These are phyloP conservation scores for Globisporangium canariense DNA, from an alignment of 352 stramenopile genomes.

Conservation along the genomic window DNA sequence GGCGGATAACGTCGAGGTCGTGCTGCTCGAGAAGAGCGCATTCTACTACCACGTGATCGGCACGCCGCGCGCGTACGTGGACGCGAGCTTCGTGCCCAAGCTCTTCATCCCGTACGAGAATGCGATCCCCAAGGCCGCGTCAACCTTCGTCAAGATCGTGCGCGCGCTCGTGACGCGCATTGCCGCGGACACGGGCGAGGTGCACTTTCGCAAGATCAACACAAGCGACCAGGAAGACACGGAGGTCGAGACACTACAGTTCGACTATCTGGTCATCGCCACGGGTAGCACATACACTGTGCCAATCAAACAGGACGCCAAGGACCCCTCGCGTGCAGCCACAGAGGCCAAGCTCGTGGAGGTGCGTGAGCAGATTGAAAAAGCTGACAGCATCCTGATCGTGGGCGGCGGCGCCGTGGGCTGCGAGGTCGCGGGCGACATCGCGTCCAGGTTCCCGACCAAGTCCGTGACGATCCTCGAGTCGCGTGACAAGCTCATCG, in stretches of 20 bases:
- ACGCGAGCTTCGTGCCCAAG: conserved; percentile 41
- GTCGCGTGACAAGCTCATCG: conserved; percentile 25
- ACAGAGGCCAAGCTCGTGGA: conserved; percentile 29
- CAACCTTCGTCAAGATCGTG: conserved; percentile 36
- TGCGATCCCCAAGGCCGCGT: conserved; percentile 30
- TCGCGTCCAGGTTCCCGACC: conserved; percentile 34
- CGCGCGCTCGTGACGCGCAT: conserved; percentile 41
- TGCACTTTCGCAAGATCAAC: conserved; percentile 32
- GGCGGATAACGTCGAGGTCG: conserved; percentile 34
- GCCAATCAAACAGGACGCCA: conserved; percentile 46
- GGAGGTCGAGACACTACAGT: conserved; percentile 32
- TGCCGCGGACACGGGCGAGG: conserved; percentile 28
- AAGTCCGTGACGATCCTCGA: conserved; percentile 61
- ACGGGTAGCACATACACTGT: conserved; percentile 57
- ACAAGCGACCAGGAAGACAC: conserved; percentile 27
- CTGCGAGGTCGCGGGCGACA: conserved; percentile 52
- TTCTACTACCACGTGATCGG: conserved; percentile 50
- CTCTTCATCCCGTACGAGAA: conserved; percentile 58
- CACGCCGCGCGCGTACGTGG: conserved; percentile 39
- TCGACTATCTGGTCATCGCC: conserved; percentile 61
- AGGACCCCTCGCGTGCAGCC: conserved; percentile 18
- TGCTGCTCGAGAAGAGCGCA: conserved; percentile 56
- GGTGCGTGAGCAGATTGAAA: conserved; percentile 30
- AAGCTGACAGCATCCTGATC: conserved; percentile 44
- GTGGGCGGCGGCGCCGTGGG: conserved; percentile 51